Evolutionary conservation across 352 stramenopile genomes (phyloP).

Genomic region (Aphanomyces euteiches): DNA sequence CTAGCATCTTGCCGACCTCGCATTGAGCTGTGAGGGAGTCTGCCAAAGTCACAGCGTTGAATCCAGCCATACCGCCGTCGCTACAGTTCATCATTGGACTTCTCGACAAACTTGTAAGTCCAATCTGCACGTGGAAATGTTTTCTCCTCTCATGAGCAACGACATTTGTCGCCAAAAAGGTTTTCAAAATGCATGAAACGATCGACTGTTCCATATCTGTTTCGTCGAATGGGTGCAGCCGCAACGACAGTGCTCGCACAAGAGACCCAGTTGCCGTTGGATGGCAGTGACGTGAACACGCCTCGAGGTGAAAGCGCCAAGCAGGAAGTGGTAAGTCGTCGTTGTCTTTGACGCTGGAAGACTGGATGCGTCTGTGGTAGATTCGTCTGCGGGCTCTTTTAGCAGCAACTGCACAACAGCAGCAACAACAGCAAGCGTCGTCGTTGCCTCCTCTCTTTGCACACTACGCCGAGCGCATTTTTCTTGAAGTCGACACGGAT

Average conservation of each 20-base stretch:
- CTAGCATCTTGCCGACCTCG: no score
- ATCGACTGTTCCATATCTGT: no score
- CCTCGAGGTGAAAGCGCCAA: slow-evolving; percentile 31
- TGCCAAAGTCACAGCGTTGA: no score
- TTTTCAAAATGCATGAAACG: no score
- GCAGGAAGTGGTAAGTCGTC: slow-evolving; percentile 29
- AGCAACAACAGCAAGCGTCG: neutral
- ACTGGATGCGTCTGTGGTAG: slow-evolving; percentile 1
- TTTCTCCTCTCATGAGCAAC: no score
- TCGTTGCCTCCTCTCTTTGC: slow-evolving; percentile 31
- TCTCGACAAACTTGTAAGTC: no score
- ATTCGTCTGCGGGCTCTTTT: neutral
- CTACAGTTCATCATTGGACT: no score
- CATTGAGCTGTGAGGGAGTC: no score
- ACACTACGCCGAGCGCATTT: slow-evolving; percentile 32
- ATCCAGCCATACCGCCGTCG: no score
- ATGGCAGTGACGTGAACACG: slow-evolving; percentile 35
- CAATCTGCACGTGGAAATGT: no score
- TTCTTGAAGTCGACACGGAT: slow-evolving; percentile 34
- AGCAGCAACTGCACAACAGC: neutral
- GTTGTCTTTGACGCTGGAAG: slow-evolving; percentile 25
- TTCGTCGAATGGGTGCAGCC: slow-evolving; percentile 23
- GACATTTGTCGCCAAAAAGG: no score
- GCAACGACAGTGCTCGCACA: slow-evolving; percentile 23
- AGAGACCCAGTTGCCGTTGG: slow-evolving; percentile 30